Conservation (phyloP, 2,329 filamentous ascomycete genomes). For the Onygenales sp. region DNA sequence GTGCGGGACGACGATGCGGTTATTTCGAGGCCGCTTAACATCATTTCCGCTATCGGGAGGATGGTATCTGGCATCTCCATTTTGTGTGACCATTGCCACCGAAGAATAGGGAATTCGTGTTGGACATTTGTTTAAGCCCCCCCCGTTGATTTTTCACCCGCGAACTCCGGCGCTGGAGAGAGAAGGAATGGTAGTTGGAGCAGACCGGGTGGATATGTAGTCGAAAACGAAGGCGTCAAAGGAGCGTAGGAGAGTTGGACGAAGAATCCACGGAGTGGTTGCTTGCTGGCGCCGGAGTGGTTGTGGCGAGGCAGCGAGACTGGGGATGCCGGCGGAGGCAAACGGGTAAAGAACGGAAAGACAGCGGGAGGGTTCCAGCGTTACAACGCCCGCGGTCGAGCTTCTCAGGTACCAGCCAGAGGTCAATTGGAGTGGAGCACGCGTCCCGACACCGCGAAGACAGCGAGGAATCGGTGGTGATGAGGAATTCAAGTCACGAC, state of each 20-base stretch:
- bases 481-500: constrained; percentile 2
- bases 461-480: constrained; percentile 8
- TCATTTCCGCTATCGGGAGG: constrained; percentile 21
- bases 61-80: constrained; percentile 27
- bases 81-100: constrained; percentile 38
- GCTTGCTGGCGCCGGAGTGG: not conserved
- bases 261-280: not conserved
- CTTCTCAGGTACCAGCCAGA: constrained; percentile 22
- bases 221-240: not conserved
- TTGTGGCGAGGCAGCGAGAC: not conserved
- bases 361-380: constrained; percentile 7
- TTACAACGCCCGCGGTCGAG: constrained; percentile 9
- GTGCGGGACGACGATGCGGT: constrained; percentile 14
- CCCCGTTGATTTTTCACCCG: constrained; percentile 2
- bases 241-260: constrained; percentile 1
- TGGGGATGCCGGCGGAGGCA: not conserved
- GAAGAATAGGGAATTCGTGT: constrained; percentile 24
- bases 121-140: constrained; percentile 30
- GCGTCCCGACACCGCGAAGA: constrained; percentile 6
- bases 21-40: constrained; percentile 12
- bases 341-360: constrained; percentile 8
- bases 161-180: not conserved
- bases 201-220: not conserved
- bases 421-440: constrained; percentile 16
- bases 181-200: not conserved